Base-by-base conservation (phyloP, 495 filamentous ascomycete species). In the Tuber microsphaerosporum region DNA sequence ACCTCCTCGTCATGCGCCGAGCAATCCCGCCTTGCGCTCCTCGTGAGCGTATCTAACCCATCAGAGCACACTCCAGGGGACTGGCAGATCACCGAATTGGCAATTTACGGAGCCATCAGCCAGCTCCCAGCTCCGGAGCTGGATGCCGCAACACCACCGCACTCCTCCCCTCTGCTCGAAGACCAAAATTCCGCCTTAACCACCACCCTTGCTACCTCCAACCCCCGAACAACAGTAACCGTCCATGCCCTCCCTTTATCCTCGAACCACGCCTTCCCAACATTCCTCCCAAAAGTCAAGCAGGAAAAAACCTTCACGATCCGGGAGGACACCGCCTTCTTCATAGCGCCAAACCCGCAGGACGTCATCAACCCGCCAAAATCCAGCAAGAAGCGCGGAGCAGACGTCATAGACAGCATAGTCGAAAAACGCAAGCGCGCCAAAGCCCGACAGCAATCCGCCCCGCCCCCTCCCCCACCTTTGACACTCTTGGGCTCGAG, bases 311-410 rank as follows among this genome's bases (percentile, higher is more conserved):
- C 31, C 26, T 48, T 37, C 46, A 68, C 71, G 5, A 34, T 48
- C 48, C 76, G 72, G 42, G 20, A 69, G 4, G 72, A 74, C 10
- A 19, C 43, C 48, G 48, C 69, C 61, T 34, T 34, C 39, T 82
- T 82, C 73, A 77, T 82, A 14, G 80, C 81, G 19, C 81, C 81
- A 31, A 82, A 82, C 72, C 81, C 81, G 0, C 81, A 82, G 41
- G 81, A 82, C 20, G 31, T 77, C 19, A 75, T 82, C 22, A 82
- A 82, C 77, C 81, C 81, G 4, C 72, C 76, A 17, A 70, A 74
- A 16, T 79, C 81, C 20, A 73, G 80, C 16, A 77, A 75, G 42
- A 82, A 82, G 45, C 80, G 81, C 14, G 76, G 81, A 9, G 81
- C 81, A 12, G 81, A 81, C 12, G 80, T 44, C 34, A 80, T 82